Percentiles rank a stretch among this genome's conserved stretches.
Evolutionary conservation across 805 yeast species (phyloP).

Genomic region (Saturnispora dispora): DNA sequence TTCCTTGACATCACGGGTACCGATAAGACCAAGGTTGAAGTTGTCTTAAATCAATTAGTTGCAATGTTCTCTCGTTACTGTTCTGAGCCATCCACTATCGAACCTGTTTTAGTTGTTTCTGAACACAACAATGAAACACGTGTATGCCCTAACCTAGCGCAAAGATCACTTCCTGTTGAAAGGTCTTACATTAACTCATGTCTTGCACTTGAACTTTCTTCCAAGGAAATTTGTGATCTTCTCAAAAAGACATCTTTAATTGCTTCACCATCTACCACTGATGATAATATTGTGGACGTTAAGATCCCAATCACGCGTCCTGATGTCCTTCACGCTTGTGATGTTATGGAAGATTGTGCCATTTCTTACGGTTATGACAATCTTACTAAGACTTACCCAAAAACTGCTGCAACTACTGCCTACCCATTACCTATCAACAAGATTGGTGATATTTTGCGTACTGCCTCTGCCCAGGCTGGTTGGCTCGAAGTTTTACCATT

Average conservation of each 20-base stretch:
- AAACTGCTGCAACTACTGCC: conserved; percentile 72
- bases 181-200: conserved; percentile 83
- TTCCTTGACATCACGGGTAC: conserved; percentile 93
- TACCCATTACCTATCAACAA: conserved; percentile 86
- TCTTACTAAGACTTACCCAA: conserved; percentile 67
- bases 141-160: conserved; percentile 60
- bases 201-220: conserved; percentile 69
- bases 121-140: conserved; percentile 72
- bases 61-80: conserved; percentile 94
- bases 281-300: conserved; percentile 50
- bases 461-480: conserved; percentile 88
- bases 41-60: conserved; percentile 84
- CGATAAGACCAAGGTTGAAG: conserved; percentile 87
- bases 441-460: conserved; percentile 80
- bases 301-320: conserved; percentile 89
- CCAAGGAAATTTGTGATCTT: conserved; percentile 57
- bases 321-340: conserved; percentile 94
- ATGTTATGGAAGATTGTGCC: conserved; percentile 97
- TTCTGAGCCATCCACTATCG: conserved; percentile 71
- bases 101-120: conserved; percentile 80
- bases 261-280: conserved; percentile 44
- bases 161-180: conserved; percentile 66
- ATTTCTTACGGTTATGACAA: conserved; percentile 93
- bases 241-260: conserved; percentile 73
- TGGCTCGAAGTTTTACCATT: conserved; percentile 95